Conservation (phyloP, 495 filamentous ascomycete genomes). For the Chaetomium cochliodes region DNA sequence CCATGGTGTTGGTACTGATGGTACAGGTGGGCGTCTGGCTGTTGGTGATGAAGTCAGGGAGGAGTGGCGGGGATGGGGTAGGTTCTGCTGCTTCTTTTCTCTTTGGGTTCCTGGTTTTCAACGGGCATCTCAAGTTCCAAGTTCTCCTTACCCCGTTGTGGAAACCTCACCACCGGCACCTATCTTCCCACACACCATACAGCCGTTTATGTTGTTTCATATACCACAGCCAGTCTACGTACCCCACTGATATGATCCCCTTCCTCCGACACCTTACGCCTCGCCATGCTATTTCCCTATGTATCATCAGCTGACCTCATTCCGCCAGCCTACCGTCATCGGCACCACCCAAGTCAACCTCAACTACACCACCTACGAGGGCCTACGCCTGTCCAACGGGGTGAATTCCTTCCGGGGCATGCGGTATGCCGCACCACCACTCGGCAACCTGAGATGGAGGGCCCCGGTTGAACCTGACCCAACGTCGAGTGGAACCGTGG, state of each 20-base stretch:
- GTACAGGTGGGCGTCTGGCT: constrained; percentile 8
- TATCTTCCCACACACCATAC: neutral
- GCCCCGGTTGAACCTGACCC: constrained; percentile 37
- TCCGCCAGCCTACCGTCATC: constrained; percentile 12
- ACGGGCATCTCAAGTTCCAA: neutral
- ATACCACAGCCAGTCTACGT: neutral
- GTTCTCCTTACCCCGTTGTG: neutral
- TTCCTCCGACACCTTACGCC: neutral
- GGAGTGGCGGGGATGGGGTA: neutral
- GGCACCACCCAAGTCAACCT: constrained; percentile 36
- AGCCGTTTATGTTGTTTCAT: neutral
- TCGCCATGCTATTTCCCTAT: neutral
- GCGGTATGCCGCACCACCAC: constrained; percentile 46
- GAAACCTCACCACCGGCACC: neutral
- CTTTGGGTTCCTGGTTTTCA: neutral
- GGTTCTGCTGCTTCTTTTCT: neutral
- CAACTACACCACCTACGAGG: constrained; percentile 47
- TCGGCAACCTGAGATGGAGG: constrained; percentile 43
- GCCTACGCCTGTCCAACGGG: constrained; percentile 31
- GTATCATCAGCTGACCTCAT: neutral
- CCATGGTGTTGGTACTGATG: neutral
- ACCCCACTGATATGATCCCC: neutral
- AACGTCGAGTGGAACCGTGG: constrained; percentile 18
- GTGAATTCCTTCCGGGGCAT: constrained; percentile 46
- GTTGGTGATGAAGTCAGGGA: neutral